A percentile compares a stretch with the other conserved stretches of the same genome.
These are phyloP conservation scores for Teunomyces panamensis DNA, from an alignment of 805 yeast species.

Conservation along the genomic window DNA sequence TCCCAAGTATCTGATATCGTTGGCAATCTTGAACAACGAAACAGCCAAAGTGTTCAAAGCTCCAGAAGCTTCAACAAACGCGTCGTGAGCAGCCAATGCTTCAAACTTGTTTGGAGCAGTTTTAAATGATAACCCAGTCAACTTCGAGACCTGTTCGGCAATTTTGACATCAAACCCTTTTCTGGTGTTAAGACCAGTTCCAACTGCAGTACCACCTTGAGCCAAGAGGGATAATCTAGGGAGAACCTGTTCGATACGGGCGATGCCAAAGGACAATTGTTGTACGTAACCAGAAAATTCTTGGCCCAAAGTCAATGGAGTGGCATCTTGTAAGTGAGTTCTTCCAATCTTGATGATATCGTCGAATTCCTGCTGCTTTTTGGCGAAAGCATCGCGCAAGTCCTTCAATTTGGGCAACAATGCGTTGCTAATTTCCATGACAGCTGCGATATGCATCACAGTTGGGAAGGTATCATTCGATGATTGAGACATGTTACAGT, in stretches of 20 bases:
- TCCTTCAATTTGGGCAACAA: conserved; percentile 32
- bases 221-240: conserved; percentile 35
- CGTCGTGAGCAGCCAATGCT: conserved; percentile 42
- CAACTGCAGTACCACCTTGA: conserved; percentile 43
- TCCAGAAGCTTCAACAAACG: conserved; percentile 40
- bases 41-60: conserved; percentile 38
- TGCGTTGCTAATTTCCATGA: conserved; percentile 26
- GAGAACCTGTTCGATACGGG: conserved; percentile 28
- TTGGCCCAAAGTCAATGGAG: conserved; percentile 40
- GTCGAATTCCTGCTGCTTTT: conserved; percentile 29
- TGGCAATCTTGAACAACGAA: conserved; percentile 38
- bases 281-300: conserved; percentile 40
- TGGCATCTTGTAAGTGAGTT: conserved; percentile 41
- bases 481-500: conserved; percentile 39
- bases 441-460: conserved; percentile 43
- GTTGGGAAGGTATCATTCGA: conserved; percentile 41
- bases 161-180: conserved; percentile 35
- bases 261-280: conserved; percentile 34
- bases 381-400: conserved; percentile 31
- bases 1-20: conserved; percentile 39
- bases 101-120: conserved; percentile 42
- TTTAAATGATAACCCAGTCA: conserved; percentile 32
- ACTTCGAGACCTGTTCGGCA: conserved; percentile 30
- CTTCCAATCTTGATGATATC: conserved; percentile 39
- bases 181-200: conserved; percentile 38